phyloP scores from a whole-genome alignment of 164 flowering plant species.

The Berberis vulgaris region DNA sequence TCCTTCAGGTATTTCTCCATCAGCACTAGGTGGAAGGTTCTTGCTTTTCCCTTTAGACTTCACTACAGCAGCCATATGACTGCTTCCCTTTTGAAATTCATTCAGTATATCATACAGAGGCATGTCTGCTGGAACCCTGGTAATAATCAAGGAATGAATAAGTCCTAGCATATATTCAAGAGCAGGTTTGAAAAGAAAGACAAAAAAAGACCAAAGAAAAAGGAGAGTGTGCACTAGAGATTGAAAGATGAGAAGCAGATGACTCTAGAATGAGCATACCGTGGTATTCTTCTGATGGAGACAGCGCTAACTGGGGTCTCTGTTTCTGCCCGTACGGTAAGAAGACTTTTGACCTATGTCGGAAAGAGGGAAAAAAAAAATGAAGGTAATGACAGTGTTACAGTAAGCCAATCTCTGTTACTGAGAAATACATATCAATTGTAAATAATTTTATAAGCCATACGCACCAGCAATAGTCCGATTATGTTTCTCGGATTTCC shows the following conservation, averaged over 20 bases:
- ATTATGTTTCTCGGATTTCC: constrained; percentile 87
- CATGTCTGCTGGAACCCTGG: constrained; percentile 97
- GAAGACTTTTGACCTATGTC: no score
- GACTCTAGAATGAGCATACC: no score
- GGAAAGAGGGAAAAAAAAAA: no score
- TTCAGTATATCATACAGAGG: constrained; percentile 94
- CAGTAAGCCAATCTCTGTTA: no score
- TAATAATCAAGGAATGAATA: neutral
- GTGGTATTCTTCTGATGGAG: no score
- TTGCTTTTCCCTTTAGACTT: constrained; percentile 44
- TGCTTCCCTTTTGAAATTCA: constrained; percentile 95
- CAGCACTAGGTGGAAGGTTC: constrained; percentile 26
- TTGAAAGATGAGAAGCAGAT: no score
- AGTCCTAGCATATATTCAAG: neutral
- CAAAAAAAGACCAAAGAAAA: neutral
- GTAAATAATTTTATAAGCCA: neutral
- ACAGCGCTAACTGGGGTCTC: no score
- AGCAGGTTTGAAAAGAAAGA: neutral
- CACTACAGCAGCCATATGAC: constrained; percentile 99
- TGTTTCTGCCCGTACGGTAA: no score
- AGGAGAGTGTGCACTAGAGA: neutral
- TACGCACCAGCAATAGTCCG: constrained; percentile 89
- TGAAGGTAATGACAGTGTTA: no score
- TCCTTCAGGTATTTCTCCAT: constrained; percentile 35
- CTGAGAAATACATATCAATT: neutral